These are phyloP conservation scores for Ilyonectria sp. DNA, from an alignment of 2,329 filamentous ascomycete genomes.

Conservation along the genomic window DNA sequence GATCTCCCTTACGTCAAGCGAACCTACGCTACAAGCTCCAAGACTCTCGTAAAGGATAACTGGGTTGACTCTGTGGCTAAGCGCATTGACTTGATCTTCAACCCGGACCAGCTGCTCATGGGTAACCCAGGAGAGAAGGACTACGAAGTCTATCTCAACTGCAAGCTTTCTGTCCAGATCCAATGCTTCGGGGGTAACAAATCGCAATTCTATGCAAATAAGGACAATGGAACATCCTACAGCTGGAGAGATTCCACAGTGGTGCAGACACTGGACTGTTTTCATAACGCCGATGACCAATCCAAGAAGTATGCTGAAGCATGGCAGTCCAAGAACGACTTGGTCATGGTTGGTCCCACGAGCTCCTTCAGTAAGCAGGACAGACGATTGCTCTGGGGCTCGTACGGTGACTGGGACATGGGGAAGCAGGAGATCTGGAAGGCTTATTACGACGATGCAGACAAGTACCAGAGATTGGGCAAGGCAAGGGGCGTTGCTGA, in stretches of 20 bases:
- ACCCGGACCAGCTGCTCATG: slow-evolving; percentile 30
- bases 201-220: slow-evolving; percentile 59
- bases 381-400: slow-evolving; percentile 57
- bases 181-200: slow-evolving; percentile 62
- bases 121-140: slow-evolving; percentile 28
- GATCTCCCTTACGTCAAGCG: slow-evolving; percentile 65
- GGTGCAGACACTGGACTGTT: slow-evolving; percentile 59
- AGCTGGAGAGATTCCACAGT: slow-evolving; percentile 64
- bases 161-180: slow-evolving; percentile 62
- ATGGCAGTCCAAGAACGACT: slow-evolving; percentile 61
- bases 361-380: slow-evolving; percentile 56
- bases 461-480: slow-evolving; percentile 53
- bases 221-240: slow-evolving; percentile 61
- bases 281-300: slow-evolving; percentile 52
- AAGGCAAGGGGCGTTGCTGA: slow-evolving; percentile 50
- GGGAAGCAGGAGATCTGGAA: slow-evolving; percentile 51
- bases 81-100: slow-evolving; percentile 39
- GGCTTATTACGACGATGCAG: slow-evolving; percentile 54
- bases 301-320: slow-evolving; percentile 54
- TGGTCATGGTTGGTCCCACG: slow-evolving; percentile 48
- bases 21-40: slow-evolving; percentile 61
- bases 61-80: slow-evolving; percentile 53
- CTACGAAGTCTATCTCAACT: slow-evolving; percentile 50
- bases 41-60: slow-evolving; percentile 54
- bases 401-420: slow-evolving; percentile 55